Conservation (phyloP, 2,329 filamentous ascomycete genomes). For the Penicillium sclerotigenum region DNA sequence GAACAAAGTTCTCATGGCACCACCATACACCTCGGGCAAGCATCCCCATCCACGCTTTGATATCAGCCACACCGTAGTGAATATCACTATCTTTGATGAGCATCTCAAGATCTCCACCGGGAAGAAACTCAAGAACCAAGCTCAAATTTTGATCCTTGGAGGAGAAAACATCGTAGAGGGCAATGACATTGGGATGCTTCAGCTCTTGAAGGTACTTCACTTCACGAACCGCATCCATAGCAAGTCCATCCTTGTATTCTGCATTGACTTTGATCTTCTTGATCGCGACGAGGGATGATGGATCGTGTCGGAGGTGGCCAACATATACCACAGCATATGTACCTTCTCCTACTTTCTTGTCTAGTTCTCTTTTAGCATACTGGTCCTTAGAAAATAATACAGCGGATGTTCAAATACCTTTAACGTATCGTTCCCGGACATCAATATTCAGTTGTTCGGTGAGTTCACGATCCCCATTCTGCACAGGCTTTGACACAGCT, state of each 20-base stretch:
- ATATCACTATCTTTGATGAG: constrained; percentile 84
- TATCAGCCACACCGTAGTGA: constrained; percentile 80
- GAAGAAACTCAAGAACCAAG: constrained; percentile 89
- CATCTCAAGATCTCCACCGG: constrained; percentile 91
- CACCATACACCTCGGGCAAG: constrained; percentile 90
- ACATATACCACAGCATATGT: constrained; percentile 96
- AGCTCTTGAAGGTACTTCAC: constrained; percentile 94
- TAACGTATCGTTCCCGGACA: constrained; percentile 84
- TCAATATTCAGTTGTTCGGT: constrained; percentile 79
- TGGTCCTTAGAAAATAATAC: background rate
- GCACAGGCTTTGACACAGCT: constrained; percentile 10
- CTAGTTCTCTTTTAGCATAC: constrained; percentile 41
- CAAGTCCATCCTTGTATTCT: constrained; percentile 80
- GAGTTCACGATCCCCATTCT: constrained; percentile 40
- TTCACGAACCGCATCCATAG: constrained; percentile 91
- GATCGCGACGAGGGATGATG: constrained; percentile 70
- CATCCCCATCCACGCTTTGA: constrained; percentile 99
- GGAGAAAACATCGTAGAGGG: constrained; percentile 85
- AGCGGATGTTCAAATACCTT: constrained; percentile 53
- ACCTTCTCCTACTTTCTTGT: constrained; percentile 89
- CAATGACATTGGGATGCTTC: constrained; percentile 92
- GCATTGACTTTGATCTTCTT: constrained; percentile 54
- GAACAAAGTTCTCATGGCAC: constrained; percentile 89
- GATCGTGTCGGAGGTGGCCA: constrained; percentile 71
- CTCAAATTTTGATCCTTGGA: constrained; percentile 96